These are phyloP conservation scores for Stachybotrys elegans DNA, from an alignment of 2,329 filamentous ascomycete species.

Conservation along the genomic window DNA sequence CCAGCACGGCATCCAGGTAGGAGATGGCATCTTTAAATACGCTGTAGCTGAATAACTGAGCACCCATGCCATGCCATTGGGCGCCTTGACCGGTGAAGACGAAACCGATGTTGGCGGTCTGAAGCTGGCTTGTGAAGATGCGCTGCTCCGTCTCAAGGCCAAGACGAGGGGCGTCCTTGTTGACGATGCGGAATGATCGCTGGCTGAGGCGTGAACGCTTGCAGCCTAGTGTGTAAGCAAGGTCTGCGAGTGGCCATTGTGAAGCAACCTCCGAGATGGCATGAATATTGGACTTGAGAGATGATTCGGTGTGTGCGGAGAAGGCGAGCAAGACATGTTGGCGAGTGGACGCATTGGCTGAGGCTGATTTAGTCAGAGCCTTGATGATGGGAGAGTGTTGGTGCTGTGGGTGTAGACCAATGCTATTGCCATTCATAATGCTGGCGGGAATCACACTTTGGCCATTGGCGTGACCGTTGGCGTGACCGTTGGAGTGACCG, in stretches of 20 bases:
- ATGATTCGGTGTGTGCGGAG: not conserved
- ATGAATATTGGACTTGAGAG: not conserved
- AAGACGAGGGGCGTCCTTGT: not conserved
- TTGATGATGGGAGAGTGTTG: not conserved
- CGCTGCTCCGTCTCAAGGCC: not conserved
- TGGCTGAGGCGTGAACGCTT: not conserved
- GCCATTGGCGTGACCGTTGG: not conserved
- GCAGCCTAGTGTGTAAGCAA: not conserved
- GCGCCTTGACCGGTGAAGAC: slow-evolving; percentile 1
- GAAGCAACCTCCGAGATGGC: not conserved
- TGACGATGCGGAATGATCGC: not conserved
- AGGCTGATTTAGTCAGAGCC: not conserved
- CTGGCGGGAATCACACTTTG: no score
- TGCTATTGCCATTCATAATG: no score
- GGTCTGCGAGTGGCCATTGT: not conserved
- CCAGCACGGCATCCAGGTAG: not conserved
- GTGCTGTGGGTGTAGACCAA: no score
- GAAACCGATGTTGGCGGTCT: not conserved
- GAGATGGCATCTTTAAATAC: not conserved
- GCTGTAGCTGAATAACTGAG: not conserved
- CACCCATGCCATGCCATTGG: not conserved
- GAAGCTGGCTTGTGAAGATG: not conserved
- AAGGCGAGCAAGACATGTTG: not conserved
- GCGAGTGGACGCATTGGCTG: not conserved
- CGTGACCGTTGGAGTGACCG: not conserved